Percentiles rank a stretch among this genome's conserved stretches.
Conservation (phyloP, 2,329 filamentous ascomycete genomes). For the Dothistroma septosporum region DNA sequence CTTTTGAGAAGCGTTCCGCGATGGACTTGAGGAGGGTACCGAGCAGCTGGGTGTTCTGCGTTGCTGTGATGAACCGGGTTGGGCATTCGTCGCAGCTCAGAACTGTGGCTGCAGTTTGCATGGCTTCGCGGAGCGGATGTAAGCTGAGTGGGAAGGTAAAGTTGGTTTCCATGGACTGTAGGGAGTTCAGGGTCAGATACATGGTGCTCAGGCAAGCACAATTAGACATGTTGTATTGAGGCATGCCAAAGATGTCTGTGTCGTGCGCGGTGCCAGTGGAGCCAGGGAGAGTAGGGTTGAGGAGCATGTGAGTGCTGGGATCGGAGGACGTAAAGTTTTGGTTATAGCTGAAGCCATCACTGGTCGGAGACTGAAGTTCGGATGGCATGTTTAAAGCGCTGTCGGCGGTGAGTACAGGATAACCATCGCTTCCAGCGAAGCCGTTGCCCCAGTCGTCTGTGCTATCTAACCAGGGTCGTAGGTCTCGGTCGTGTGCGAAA, state of each 20-base stretch:
- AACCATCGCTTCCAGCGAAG: conserved; percentile 1
- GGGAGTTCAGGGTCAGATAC: conserved; percentile 42
- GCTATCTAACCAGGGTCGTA: conserved; percentile 25
- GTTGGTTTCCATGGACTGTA: conserved; percentile 36
- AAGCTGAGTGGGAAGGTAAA: conserved; percentile 44
- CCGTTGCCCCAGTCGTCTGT: conserved; percentile 12
- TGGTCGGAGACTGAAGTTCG: conserved; percentile 10
- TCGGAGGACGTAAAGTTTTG: not conserved
- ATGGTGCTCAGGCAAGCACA: conserved; percentile 47
- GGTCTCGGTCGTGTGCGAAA: conserved; percentile 20
- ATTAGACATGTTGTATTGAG: conserved; percentile 18
- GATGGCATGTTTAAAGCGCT: conserved; percentile 16
- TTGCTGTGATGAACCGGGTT: conserved; percentile 38
- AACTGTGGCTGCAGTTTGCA: conserved; percentile 38
- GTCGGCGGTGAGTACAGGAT: conserved; percentile 25
- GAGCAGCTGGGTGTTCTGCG: conserved; percentile 45
- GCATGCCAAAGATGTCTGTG: conserved; percentile 9
- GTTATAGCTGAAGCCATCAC: conserved; percentile 6
- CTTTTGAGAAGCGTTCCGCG: conserved; percentile 40
- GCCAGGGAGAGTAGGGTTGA: conserved; percentile 15
- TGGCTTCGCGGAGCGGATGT: conserved; percentile 40
- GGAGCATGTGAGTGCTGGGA: conserved; percentile 9
- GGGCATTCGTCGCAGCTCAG: conserved; percentile 44
- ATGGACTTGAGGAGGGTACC: conserved; percentile 41
- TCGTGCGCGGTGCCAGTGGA: not conserved